Evolutionary conservation across 2,329 filamentous ascomycete species (phyloP).

Genomic region (Xylaria sp.): DNA sequence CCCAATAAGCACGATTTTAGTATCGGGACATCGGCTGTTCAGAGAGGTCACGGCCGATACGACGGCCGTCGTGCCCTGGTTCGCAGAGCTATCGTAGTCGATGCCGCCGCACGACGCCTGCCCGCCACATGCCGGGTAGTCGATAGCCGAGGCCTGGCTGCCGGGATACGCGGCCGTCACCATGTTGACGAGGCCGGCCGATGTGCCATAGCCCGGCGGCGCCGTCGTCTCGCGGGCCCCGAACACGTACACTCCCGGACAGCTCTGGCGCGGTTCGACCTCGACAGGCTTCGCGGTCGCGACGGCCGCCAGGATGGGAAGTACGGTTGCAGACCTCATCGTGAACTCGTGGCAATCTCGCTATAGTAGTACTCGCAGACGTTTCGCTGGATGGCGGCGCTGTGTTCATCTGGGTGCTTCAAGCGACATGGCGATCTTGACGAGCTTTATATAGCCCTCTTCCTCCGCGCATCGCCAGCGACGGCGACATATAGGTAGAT

Average conservation of each 20-base stretch:
- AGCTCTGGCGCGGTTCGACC: slow-evolving; percentile 48
- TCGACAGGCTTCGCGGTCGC: neutral
- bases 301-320: slow-evolving; percentile 22
- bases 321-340: slow-evolving; percentile 14
- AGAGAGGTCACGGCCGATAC: slow-evolving; percentile 66
- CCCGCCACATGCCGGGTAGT: slow-evolving; percentile 69
- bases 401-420: neutral
- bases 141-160: slow-evolving; percentile 59
- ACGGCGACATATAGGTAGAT: neutral
- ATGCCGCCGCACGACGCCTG: slow-evolving; percentile 65
- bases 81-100: slow-evolving; percentile 66
- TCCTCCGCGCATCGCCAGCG: neutral
- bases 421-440: neutral
- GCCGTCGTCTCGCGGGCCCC: slow-evolving; percentile 41
- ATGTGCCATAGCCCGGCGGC: slow-evolving; percentile 33
- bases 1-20: slow-evolving; percentile 69
- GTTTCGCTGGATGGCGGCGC: neutral
- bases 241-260: slow-evolving; percentile 53
- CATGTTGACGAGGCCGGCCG: slow-evolving; percentile 40
- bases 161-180: slow-evolving; percentile 46
- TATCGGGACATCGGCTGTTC: slow-evolving; percentile 65
- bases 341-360: neutral
- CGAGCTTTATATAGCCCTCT: slow-evolving; percentile 10
- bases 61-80: slow-evolving; percentile 65
- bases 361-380: too few relatives aligned